Evolutionary conservation across 257 asterid genomes (phyloP).

Genomic region (Gynochthodes officinalis): DNA sequence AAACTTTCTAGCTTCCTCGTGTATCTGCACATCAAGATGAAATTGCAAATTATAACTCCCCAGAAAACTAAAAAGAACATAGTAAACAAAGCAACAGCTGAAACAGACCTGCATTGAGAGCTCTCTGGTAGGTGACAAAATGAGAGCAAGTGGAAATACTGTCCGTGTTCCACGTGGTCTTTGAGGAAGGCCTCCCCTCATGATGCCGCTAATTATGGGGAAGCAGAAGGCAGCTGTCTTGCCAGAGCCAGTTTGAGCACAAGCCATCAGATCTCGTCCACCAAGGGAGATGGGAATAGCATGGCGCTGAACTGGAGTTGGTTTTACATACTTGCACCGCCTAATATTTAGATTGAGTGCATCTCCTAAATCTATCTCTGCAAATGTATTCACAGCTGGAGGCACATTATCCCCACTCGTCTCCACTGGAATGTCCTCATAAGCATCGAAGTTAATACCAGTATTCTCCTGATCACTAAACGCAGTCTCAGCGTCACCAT

Average conservation of each 20-base stretch:
- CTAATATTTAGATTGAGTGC: conserved; percentile 67
- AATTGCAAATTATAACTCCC: conserved; percentile 9
- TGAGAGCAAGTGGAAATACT: conserved; percentile 74
- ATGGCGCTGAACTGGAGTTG: conserved; percentile 85
- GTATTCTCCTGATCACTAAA: conserved; percentile 67
- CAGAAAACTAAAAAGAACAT: background rate
- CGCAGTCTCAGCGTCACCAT: conserved; percentile 38
- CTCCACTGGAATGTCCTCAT: conserved; percentile 90
- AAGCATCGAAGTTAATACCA: conserved; percentile 85
- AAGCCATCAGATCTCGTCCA: conserved; percentile 86
- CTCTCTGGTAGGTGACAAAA: conserved; percentile 85
- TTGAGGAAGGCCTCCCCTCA: conserved; percentile 49
- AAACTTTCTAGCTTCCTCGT: conserved; percentile 75
- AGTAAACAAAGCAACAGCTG: background rate
- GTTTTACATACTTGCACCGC: conserved; percentile 84
- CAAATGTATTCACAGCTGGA: conserved; percentile 76
- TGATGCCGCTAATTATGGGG: conserved; percentile 81
- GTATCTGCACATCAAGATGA: conserved; percentile 51
- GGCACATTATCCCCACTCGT: conserved; percentile 84
- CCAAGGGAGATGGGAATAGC: conserved; percentile 78
- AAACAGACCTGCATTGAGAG: conserved; percentile 73
- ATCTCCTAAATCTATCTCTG: conserved; percentile 82
- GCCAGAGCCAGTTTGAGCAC: conserved; percentile 94
- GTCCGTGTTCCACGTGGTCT: conserved; percentile 74
- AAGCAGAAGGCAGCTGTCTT: conserved; percentile 93